These are phyloP conservation scores for Nicotiana benthamiana DNA, from an alignment of 257 asterid species.

Conservation along the genomic window DNA sequence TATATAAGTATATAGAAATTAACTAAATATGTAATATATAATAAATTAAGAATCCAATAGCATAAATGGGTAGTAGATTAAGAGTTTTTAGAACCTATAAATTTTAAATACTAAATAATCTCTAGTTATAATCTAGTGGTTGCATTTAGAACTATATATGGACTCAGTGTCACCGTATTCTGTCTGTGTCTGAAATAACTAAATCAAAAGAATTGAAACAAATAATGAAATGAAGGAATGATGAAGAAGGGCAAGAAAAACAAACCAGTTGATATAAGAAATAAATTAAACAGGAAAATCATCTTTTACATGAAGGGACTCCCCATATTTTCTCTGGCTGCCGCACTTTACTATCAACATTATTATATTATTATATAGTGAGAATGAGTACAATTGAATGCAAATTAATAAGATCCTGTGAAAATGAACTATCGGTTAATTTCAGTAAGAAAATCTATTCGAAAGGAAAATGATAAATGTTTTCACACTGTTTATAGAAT, in stretches of 20 bases:
- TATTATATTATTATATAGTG: not conserved
- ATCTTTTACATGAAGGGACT: not conserved
- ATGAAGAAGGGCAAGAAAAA: not conserved
- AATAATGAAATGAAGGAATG: not conserved
- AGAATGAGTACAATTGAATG: not conserved
- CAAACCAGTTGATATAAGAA: not conserved
- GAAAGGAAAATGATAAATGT: not conserved
- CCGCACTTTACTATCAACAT: not conserved
- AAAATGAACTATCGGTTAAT: not conserved
- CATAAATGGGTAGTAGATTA: too few species aligned
- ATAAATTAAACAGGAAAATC: not conserved
- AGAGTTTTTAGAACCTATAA: too few species aligned
- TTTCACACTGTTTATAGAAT: not conserved
- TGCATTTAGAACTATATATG: too few species aligned
- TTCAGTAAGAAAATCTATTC: too few species aligned
- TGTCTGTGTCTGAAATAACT: too few species aligned
- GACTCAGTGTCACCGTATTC: too few species aligned
- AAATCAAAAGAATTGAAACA: not conserved
- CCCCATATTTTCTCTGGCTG: not conserved
- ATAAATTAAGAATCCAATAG: too few species aligned
- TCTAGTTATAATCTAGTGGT: too few species aligned
- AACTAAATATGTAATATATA: too few species aligned
- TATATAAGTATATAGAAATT: too few species aligned
- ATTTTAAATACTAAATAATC: too few species aligned
- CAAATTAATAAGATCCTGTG: not conserved